phyloP scores from a whole-genome alignment of 345 rosid genomes.

The Linum trigynum region DNA sequence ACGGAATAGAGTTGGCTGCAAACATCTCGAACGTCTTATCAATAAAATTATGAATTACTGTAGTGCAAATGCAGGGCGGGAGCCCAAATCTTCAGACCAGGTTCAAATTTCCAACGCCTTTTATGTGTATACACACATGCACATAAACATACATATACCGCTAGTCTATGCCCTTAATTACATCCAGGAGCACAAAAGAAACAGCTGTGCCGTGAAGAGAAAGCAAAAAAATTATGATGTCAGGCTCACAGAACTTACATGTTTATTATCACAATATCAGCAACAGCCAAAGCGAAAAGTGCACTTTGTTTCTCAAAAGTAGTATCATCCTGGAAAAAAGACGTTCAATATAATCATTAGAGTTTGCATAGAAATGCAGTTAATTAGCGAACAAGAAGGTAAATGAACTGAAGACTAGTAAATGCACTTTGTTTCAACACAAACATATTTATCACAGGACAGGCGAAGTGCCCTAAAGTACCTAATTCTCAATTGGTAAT shows the following conservation, averaged over 20 bases:
- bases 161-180: background rate
- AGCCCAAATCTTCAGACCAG: background rate
- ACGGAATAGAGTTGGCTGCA: background rate
- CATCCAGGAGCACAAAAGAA: background rate
- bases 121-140: background rate
- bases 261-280: conserved; percentile 66
- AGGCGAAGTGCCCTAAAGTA: too few relatives aligned
- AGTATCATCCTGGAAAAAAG: conserved; percentile 59
- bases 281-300: conserved; percentile 57
- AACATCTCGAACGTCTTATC: background rate
- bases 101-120: background rate
- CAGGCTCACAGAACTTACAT: conserved; percentile 37
- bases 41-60: background rate
- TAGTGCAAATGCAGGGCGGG: background rate
- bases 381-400: background rate
- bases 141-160: background rate
- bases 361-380: background rate
- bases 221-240: background rate
- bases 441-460: too few relatives aligned
- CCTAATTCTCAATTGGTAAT: too few relatives aligned
- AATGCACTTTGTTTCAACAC: too few relatives aligned
- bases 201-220: background rate
- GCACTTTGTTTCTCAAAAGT: conserved; percentile 77
- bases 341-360: background rate
- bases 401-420: background rate